Evolutionary conservation across 176 grass and related monocot species (phyloP), one percentile per base, ranked within the genome.

Genomic region (Bonia amplexicaulis): DNA sequence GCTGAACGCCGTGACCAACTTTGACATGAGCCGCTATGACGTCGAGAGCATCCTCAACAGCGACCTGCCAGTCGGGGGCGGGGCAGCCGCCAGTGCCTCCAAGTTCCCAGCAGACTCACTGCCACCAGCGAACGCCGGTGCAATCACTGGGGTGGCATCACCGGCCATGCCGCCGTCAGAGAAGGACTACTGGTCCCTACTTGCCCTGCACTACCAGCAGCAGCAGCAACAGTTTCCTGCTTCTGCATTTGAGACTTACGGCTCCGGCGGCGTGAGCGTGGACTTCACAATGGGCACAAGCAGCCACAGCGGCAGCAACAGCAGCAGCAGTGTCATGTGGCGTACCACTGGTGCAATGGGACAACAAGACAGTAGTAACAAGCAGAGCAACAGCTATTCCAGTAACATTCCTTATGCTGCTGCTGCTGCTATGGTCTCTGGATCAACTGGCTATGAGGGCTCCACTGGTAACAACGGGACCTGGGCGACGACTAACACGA

Each of bases 11-110:
- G 95, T 97, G 19, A 97, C 95, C 76, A 97, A 97, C 89, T 97
- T 97, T 61, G 92, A 94, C 85, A 97, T 97, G 95, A 94, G 89
- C 85, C 95, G 95, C 33, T 94, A 97, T 20, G 89, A 97, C 60
- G 95, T 97, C 9, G 95, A 94, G 19, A 91, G 89, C 89, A 97
- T 97, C 84, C 85, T 97, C 82, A 97, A 77, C 92, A 94, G 92
- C 71, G 92, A 97, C 45, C 82, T 97, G 27, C 95, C 95, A 0
- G 88, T 97, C 2, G 90, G 92, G 0, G 86, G 87, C 0, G 87
- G 86, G 0, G 81, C 81, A 1, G 62, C 81, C 7, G 42, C 87
- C 0, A 87, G 88, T 2, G 77, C 69, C 60, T 68, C 85, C 14
- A 91, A 84, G 83, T 80, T 90, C 20, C 77, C 76, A 1, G 14